These are phyloP conservation scores for Xenosphaeropsis pyriputrescens DNA, from an alignment of 2,329 filamentous ascomycete genomes.

Conservation along the genomic window DNA sequence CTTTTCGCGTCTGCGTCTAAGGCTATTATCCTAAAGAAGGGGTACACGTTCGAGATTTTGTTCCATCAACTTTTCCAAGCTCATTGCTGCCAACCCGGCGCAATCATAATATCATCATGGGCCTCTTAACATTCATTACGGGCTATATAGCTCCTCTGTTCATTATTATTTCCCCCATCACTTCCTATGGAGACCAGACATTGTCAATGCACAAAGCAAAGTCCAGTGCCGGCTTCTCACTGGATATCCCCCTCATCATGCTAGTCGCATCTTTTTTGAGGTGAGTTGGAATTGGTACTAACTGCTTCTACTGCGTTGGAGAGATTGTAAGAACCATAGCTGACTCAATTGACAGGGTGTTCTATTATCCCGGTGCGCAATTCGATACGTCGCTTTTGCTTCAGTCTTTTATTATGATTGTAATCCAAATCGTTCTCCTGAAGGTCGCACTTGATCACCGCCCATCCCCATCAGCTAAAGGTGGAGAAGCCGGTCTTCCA, in stretches of 20 bases:
- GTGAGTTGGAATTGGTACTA: conserved; percentile 21
- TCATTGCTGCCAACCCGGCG: too few relatives aligned
- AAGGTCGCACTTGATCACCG: conserved; percentile 57
- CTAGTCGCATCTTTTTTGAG: conserved; percentile 52
- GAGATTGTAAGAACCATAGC: conserved; percentile 1
- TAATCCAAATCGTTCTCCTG: conserved; percentile 45
- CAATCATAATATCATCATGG: not conserved
- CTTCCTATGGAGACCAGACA: conserved; percentile 53
- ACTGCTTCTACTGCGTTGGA: not conserved
- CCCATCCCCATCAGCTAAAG: conserved; percentile 41
- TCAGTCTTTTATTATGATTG: conserved; percentile 51
- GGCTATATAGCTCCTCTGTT: conserved; percentile 47
- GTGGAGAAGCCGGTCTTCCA: conserved; percentile 43
- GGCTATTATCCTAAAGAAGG: too few relatives aligned
- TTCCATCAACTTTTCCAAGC: too few relatives aligned
- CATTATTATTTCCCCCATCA: conserved; percentile 45
- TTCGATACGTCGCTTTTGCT: conserved; percentile 49
- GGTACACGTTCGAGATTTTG: too few relatives aligned
- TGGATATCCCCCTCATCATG: conserved; percentile 62
- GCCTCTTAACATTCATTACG: conserved; percentile 22
- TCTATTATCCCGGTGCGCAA: conserved; percentile 53
- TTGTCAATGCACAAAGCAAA: conserved; percentile 48
- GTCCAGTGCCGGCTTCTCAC: conserved; percentile 53
- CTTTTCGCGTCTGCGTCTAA: too few relatives aligned
- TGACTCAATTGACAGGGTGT: conserved; percentile 32